phyloP scores from a whole-genome alignment of 2,329 filamentous ascomycete genomes.

The Sclerotinia sclerotiorum region DNA sequence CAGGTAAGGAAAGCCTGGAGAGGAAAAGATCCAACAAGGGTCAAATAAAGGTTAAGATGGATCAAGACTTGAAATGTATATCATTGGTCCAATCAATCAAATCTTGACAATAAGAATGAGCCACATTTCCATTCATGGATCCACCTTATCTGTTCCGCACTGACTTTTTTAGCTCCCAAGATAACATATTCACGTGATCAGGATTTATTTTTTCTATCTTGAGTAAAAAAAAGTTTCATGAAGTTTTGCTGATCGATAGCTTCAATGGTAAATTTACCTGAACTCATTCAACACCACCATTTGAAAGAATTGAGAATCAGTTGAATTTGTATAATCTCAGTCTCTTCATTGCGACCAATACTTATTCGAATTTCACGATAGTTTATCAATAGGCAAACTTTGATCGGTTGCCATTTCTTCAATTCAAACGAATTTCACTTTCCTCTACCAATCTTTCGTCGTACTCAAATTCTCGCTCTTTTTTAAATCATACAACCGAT shows the following conservation, averaged over 20 bases:
- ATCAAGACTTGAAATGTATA: not conserved
- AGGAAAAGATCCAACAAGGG: not conserved
- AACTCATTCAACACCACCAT: constrained; percentile 14
- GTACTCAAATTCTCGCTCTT: not conserved
- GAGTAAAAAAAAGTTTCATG: constrained; percentile 18
- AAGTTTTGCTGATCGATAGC: constrained; percentile 18
- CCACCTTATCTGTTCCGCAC: constrained; percentile 10
- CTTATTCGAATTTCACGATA: not conserved
- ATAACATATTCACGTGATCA: constrained; percentile 10
- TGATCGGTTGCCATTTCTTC: not conserved
- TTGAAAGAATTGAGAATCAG: not conserved
- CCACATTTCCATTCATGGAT: constrained; percentile 7
- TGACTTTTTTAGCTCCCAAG: not conserved
- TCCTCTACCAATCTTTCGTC: not conserved
- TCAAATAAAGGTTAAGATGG: not conserved
- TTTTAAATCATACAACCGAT: not conserved
- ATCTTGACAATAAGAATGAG: not conserved
- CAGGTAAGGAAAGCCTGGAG: not conserved
- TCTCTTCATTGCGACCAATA: not conserved
- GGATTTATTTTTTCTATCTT: constrained; percentile 20
- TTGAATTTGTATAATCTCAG: not conserved
- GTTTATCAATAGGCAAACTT: not conserved
- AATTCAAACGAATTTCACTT: not conserved
- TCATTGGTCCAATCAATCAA: not conserved
- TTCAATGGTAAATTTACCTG: constrained; percentile 11